Evolutionary conservation across 2,329 filamentous ascomycete genomes (phyloP), one percentile per base, ranked within the genome.

Genomic region (Talaromyces piceae): DNA sequence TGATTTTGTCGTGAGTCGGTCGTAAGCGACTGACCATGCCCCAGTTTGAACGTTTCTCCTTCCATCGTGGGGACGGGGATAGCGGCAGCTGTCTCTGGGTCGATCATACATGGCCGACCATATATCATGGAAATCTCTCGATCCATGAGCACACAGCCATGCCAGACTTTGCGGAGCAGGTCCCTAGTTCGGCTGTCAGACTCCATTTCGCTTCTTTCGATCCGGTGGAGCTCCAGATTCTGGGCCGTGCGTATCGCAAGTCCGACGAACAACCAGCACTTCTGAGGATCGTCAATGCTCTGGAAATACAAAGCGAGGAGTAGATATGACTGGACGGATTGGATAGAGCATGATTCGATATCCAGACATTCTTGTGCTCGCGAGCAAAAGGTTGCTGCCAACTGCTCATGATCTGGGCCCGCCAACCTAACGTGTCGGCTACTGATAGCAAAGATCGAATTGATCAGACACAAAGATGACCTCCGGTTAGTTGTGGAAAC

Each of bases 91-190:
- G 20, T 44, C 41, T 25, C 23, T 18, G 18, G 41, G n/a, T 26
- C 41, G 18, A 50, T 50, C 41, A 44, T 45, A 13, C 39, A 45
- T 37, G 48, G 25, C 25, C 39, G 41, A 37, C n/a, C 27, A 16
- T 45, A 50, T n/a, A 33, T 50, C 48, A 50, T 50, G 41, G 48
- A 31, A 23, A 45, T 5, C 5, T 33, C 41, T 12, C 48, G n/a
- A 50, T 50, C 48, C 27, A 50, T 26, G 25, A 50, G 39, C 12
- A 50, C 41, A 33, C 48, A 50, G 18, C 39, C 41, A 45, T 45
- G 48, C 48, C 48, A 50, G 12, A 45, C 48, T 45, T 18, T 31
- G 16, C 48, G 48, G 12, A 50, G 13, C 7, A 45, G 20, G 4
- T 50, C 41, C n/a, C 16, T 44, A 5, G 16, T 31, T 37, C 28